Evolutionary conservation across 192 early-diverging fungal species (phyloP), one percentile per base, ranked within the genome.

Genomic region (Coemansia sp.): DNA sequence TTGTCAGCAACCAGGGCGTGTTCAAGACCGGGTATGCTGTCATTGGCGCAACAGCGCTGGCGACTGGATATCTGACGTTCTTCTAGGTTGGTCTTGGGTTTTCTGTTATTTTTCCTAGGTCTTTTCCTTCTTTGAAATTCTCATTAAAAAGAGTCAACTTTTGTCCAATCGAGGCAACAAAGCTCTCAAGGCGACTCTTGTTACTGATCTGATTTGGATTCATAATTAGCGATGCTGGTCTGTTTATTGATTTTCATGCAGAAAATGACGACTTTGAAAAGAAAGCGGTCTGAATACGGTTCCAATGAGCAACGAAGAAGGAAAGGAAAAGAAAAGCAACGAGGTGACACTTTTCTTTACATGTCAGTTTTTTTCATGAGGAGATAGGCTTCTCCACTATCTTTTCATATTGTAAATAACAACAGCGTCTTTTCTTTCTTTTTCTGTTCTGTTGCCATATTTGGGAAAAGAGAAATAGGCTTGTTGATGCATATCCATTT

Each of bases 1-100:
- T 63, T 18, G 83, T 98, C 62, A 89, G 79, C 61, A 73, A 94
- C 63, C 85, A 91, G 82, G 90, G 87, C 40, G 96, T 98, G 11
- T 91, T 92, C 75, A 79, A 78, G 7, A 92, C 91, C 0, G 96
- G 94, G 26, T 95, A 94, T 61, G 78, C 77, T 36, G 91, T 93
- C 49, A 59, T 95, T 12, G 90, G 72, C 22, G 86, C 84, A 32
- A 88, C 87, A 9, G 79, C 85, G 18, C 74, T 90, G 71, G 77
- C 85, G 49, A 80, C 88, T 12, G 65, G 77, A 49, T 83, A 77
- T 26, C 68, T 87, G 71, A 85, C 85, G 48, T 67, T 84, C 57
- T 78, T 88, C n/a, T 90, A 84, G 41, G 13, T n/a, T 4, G 15
- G 16, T 0, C 4, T 43, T 1, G 42, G 42, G 10, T 43, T 12